phyloP scores from a whole-genome alignment of 2,329 filamentous ascomycete species.

The Aspergillus ibericus region DNA sequence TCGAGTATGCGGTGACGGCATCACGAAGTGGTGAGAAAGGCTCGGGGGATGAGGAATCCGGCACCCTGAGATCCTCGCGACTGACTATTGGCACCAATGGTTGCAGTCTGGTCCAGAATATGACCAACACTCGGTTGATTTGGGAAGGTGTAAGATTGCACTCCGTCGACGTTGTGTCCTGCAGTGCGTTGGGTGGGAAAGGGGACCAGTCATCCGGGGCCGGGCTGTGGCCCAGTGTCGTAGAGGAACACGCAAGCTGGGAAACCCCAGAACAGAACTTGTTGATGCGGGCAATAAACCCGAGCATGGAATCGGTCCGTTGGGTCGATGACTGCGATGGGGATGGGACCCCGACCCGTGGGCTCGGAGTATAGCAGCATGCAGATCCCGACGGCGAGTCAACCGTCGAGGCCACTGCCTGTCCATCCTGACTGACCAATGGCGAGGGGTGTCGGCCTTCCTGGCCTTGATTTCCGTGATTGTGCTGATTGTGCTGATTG shows the following conservation, averaged over 20 bases:
- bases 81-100: slow-evolving; percentile 5
- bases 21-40: slow-evolving; percentile 13
- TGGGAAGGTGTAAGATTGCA: neutral
- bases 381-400: neutral
- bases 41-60: no score
- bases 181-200: neutral
- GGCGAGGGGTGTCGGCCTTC: neutral
- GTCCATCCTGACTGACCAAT: neutral
- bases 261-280: slow-evolving; percentile 16
- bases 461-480: no score
- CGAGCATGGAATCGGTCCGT: slow-evolving; percentile 12
- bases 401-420: neutral
- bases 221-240: neutral
- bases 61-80: neutral
- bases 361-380: no score
- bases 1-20: slow-evolving; percentile 20
- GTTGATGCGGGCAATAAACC: slow-evolving; percentile 20
- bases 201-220: neutral
- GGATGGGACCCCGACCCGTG: no score
- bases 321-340: no score
- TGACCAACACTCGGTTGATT: neutral
- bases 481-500: no score
- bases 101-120: slow-evolving; percentile 2
- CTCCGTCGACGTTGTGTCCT: neutral
- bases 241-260: slow-evolving; percentile 1